These are phyloP conservation scores for Neurospora sp. DNA, from an alignment of 495 filamentous ascomycete species.

Conservation along the genomic window DNA sequence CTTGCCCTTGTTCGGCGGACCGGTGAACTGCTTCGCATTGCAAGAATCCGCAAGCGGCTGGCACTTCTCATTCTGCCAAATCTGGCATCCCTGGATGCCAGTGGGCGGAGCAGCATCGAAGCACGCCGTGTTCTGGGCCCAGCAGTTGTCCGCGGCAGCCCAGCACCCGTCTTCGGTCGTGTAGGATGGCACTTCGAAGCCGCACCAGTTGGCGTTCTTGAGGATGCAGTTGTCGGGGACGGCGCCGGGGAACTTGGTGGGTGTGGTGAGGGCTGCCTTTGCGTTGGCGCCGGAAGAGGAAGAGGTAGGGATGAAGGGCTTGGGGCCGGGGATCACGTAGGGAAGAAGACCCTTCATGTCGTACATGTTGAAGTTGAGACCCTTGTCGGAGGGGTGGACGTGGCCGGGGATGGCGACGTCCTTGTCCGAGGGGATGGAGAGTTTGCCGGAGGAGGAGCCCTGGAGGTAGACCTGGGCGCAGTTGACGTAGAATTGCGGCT, in stretches of 20 bases:
- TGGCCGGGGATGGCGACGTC: conserved; percentile 55
- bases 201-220: conserved; percentile 66
- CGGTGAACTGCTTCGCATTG: conserved; percentile 34
- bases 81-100: conserved; percentile 44
- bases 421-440: conserved; percentile 29
- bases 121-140: conserved; percentile 44
- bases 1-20: conserved; percentile 48
- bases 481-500: conserved; percentile 58
- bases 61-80: conserved; percentile 51
- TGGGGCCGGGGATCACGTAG: conserved; percentile 53
- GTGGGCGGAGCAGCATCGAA: conserved; percentile 46
- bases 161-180: conserved; percentile 48
- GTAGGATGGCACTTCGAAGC: conserved; percentile 45
- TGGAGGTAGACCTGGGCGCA: conserved; percentile 62
- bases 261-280: conserved; percentile 11
- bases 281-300: not conserved
- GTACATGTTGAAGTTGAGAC: conserved; percentile 56
- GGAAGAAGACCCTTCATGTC: conserved; percentile 18
- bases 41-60: conserved; percentile 39
- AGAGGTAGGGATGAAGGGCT: conserved; percentile 28
- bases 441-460: conserved; percentile 27
- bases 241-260: conserved; percentile 28
- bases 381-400: conserved; percentile 38
- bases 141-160: conserved; percentile 43
- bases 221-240: conserved; percentile 46